Conservation (phyloP, 352 stramenopile genomes). For the Albugo laibachii region DNA sequence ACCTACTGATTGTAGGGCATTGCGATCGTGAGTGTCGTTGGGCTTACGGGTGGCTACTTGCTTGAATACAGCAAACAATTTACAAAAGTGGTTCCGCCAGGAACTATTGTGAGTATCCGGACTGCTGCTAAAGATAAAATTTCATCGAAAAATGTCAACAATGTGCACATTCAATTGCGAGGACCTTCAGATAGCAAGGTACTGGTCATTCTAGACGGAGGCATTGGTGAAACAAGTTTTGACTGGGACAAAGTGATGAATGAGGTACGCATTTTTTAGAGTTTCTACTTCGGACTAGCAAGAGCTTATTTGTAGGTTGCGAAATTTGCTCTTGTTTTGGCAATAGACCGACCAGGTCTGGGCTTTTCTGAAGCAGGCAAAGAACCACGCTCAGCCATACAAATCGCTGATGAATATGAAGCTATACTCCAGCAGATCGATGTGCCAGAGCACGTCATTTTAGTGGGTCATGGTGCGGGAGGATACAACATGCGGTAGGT, state of each 20-base stretch:
- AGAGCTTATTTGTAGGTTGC: slow-evolving; percentile 8
- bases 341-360: slow-evolving; percentile 50
- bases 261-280: slow-evolving; percentile 6
- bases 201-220: slow-evolving; percentile 48
- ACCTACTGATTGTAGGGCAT: no score
- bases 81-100: no score
- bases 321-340: slow-evolving; percentile 31
- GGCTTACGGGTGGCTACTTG: not conserved
- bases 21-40: not conserved
- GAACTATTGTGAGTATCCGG: no score
- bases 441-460: slow-evolving; percentile 29
- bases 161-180: no score
- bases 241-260: slow-evolving; percentile 60
- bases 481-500: slow-evolving; percentile 61
- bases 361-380: slow-evolving; percentile 32
- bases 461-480: slow-evolving; percentile 48
- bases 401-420: slow-evolving; percentile 44
- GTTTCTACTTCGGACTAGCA: no score
- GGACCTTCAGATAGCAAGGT: slow-evolving; percentile 13
- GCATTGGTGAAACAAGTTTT: slow-evolving; percentile 66
- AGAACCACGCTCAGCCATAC: slow-evolving; percentile 25
- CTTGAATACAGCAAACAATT: slow-evolving; percentile 4
- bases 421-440: slow-evolving; percentile 34
- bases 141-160: no score
- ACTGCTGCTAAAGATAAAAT: no score